Conservation (phyloP, 2,329 filamentous ascomycete species). For the Paraconiothyrium brasiliense region DNA sequence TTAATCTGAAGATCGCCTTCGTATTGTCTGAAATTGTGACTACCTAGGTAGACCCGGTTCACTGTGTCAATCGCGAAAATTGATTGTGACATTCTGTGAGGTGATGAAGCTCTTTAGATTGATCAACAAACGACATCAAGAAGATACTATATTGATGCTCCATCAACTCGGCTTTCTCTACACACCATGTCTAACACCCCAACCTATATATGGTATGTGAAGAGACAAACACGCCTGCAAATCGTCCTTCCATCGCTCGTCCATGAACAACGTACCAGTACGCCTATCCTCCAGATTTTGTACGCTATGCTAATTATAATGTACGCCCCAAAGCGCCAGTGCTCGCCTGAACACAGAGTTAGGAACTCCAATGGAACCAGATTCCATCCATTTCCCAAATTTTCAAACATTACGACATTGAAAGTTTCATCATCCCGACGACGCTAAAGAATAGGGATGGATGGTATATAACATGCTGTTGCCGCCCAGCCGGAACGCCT, state of each 20-base stretch:
- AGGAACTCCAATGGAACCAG: not conserved
- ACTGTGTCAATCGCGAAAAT: too few relatives aligned
- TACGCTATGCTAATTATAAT: constrained; percentile 16
- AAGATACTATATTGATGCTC: not conserved
- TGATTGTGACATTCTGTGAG: too few relatives aligned
- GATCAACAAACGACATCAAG: not conserved
- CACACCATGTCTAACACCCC: constrained; percentile 1
- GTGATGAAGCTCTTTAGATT: too few relatives aligned
- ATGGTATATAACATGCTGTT: constrained; percentile 31
- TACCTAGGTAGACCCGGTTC: too few relatives aligned
- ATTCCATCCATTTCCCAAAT: not conserved
- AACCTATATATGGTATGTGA: constrained; percentile 7
- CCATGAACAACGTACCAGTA: constrained; percentile 4
- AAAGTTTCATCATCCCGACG: not conserved
- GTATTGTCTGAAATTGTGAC: too few relatives aligned
- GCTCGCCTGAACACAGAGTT: not conserved
- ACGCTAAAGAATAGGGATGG: constrained; percentile 12
- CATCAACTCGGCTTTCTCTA: constrained; percentile 2
- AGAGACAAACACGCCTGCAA: not conserved
- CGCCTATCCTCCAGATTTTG: constrained; percentile 2
- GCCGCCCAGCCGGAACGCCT: constrained; percentile 17
- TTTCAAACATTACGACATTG: constrained; percentile 8
- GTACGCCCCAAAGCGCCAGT: constrained; percentile 9
- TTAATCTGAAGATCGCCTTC: too few relatives aligned
- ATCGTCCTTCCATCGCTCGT: not conserved